Evolutionary conservation across 2,329 filamentous ascomycete genomes (phyloP), one percentile per base, ranked within the genome.

Genomic region (Westerdykella sp.): DNA sequence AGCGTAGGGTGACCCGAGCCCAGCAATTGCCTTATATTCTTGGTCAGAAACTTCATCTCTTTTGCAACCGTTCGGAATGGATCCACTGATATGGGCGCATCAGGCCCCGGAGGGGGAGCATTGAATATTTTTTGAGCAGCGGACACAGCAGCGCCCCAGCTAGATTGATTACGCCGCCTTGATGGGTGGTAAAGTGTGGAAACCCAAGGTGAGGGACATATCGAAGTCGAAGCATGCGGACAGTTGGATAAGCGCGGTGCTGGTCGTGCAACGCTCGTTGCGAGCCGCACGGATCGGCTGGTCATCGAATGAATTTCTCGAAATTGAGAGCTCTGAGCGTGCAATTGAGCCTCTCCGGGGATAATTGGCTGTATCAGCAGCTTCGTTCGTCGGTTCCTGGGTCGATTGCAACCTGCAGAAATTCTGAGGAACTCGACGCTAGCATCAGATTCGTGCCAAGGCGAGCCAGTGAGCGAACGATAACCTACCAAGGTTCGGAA

Each of bases 41-140:
- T 89, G 10, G 87, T 95, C 60, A 97, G 72, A 58, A 90, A 94
- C 69, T 95, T 93, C 83, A 98, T 87, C 74, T 97, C 91, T 71
- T 95, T 94, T 49, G 87, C 91, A 28, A 97, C 90, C 28, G 87
- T 85, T 49, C 87, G 81, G 60, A 97, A 77, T 28, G 91, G 91
- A 66, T 97, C 91, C 59, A 95, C 80, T 48, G 82, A 79, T 71
- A 95, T 80, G 45, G 81, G 80, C 49, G 78, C 74, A 43, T 79
- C 74, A 54, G 79, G 74, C 54, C 78, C 77, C n/a, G 59, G 56
- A 38, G 68, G 63, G 48, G 84, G 74, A 36, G 79, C 80, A 54
- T 77, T 77, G 53, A 89, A 83, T 47, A 89, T 77, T 65, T 84
- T 84, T 53, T 85, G 79, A 35, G 79, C 78, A 32, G 77, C 76